A percentile compares a stretch with the other conserved stretches of the same genome.
Evolutionary conservation across 306 rosid species (phyloP).

Genomic region (Rosa rugosa): DNA sequence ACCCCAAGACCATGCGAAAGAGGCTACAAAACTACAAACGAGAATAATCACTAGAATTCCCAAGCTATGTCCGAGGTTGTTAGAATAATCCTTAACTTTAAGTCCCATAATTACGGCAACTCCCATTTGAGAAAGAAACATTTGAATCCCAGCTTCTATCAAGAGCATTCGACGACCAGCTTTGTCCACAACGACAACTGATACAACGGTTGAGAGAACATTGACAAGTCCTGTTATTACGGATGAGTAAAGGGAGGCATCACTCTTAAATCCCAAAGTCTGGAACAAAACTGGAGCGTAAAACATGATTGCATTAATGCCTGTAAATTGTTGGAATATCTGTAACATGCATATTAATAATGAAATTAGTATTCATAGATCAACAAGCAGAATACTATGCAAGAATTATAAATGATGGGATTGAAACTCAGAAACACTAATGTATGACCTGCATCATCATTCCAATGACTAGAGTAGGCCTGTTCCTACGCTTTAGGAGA

Average conservation of each 20-base stretch:
- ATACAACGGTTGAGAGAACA: conserved; percentile 54
- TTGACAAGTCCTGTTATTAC: conserved; percentile 69
- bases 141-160: conserved; percentile 60
- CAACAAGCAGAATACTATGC: neutral
- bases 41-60: conserved; percentile 7
- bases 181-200: conserved; percentile 49
- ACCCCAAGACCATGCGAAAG: conserved; percentile 71
- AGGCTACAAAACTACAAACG: conserved; percentile 6
- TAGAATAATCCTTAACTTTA: conserved; percentile 40
- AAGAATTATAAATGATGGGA: neutral
- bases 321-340: conserved; percentile 71
- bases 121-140: conserved; percentile 55
- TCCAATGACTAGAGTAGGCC: conserved; percentile 48
- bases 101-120: conserved; percentile 48
- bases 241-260: conserved; percentile 55
- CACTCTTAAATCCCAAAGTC: conserved; percentile 48
- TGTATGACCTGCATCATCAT: conserved; percentile 39
- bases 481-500: conserved; percentile 42
- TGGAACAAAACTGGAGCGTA: conserved; percentile 66
- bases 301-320: conserved; percentile 71
- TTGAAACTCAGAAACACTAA: neutral
- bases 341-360: neutral
- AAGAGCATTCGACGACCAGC: conserved; percentile 48
- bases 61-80: conserved; percentile 25
- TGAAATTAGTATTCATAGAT: neutral